phyloP scores from a whole-genome alignment of 2,329 filamentous ascomycete species.

The Aspergillus melleus region DNA sequence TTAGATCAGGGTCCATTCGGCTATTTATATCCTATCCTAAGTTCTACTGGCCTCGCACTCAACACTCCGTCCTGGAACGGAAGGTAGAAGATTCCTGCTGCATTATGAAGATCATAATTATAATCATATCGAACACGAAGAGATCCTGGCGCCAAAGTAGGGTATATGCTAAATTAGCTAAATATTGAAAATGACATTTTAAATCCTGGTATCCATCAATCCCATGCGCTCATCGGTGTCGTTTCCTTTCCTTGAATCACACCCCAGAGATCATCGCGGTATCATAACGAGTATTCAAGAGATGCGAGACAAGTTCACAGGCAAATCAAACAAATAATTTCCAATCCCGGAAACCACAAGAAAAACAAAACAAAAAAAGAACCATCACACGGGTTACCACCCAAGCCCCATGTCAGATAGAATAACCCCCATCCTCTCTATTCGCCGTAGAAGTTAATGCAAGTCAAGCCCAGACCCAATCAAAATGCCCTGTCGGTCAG shows the following conservation, averaged over 20 bases:
- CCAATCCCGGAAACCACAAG: neutral
- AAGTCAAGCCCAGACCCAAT: neutral
- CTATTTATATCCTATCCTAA: neutral
- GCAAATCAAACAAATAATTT: neutral
- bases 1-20: neutral
- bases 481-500: neutral
- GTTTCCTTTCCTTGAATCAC: neutral
- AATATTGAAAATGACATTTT: neutral
- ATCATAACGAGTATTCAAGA: neutral
- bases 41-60: too few relatives aligned
- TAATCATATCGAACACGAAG: neutral
- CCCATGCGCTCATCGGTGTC: neutral
- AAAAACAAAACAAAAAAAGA: slow-evolving; percentile 3
- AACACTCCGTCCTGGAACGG: too few relatives aligned
- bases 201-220: neutral
- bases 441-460: slow-evolving; percentile 7
- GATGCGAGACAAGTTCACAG: neutral
- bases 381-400: slow-evolving; percentile 2
- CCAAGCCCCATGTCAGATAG: neutral
- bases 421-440: slow-evolving; percentile 9
- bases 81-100: too few relatives aligned
- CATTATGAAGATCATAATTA: neutral
- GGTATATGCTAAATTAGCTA: neutral
- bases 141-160: neutral
- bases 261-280: neutral